A percentile compares a stretch with the other conserved stretches of the same genome.
phyloP scores from a whole-genome alignment of 805 yeast genomes.

The Saccharomycopsis vini region DNA sequence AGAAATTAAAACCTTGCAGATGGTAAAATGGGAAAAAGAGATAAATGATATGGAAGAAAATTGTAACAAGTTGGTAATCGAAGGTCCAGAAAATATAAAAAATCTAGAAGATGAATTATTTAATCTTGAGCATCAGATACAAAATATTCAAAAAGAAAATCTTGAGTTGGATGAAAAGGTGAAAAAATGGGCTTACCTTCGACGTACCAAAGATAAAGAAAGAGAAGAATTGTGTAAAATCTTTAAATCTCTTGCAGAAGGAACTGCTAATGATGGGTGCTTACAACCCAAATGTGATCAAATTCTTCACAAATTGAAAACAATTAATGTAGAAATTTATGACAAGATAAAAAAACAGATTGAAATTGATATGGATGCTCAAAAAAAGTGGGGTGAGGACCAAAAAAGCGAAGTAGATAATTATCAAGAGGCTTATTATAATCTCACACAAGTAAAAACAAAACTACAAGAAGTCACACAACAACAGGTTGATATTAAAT shows the following conservation, averaged over 20 bases:
- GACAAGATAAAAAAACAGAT: conserved; percentile 2
- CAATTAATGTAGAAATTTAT: not conserved
- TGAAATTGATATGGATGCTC: conserved; percentile 1
- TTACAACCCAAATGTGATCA: not conserved
- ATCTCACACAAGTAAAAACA: conserved; percentile 2
- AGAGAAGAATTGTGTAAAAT: conserved; percentile 4
- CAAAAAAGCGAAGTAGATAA: conserved; percentile 10
- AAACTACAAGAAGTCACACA: conserved; percentile 8
- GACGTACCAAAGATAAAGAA: conserved; percentile 8
- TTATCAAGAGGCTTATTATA: conserved; percentile 7
- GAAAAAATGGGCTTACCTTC: conserved; percentile 8
- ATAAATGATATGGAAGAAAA: too few relatives aligned
- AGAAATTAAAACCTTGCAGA: too few relatives aligned
- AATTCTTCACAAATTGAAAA: not conserved
- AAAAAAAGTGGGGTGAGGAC: conserved; percentile 7
- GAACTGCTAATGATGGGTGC: conserved; percentile 11
- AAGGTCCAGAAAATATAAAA: too few relatives aligned
- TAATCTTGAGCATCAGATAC: too few relatives aligned
- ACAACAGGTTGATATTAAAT: conserved; percentile 5
- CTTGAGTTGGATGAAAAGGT: conserved; percentile 9
- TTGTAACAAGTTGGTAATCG: too few relatives aligned
- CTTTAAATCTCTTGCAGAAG: conserved; percentile 1
- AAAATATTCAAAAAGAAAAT: too few relatives aligned
- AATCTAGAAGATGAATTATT: too few relatives aligned
- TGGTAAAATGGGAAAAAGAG: too few relatives aligned